phyloP scores from a whole-genome alignment of 2,329 filamentous ascomycete species.

The Cladobotryum mycophilum region DNA sequence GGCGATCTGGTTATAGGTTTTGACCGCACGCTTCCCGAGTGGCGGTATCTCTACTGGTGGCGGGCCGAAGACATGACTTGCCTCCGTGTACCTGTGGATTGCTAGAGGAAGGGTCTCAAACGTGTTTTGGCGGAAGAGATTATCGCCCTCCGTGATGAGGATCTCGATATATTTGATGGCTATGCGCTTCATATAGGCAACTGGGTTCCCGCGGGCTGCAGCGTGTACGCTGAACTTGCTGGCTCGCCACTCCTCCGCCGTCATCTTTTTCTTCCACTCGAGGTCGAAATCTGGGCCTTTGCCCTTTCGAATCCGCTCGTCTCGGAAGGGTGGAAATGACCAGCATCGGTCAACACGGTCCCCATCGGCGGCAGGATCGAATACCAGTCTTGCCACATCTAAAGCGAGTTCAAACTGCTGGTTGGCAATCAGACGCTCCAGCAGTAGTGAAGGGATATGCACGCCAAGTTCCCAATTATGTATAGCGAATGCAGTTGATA shows the following conservation, averaged over 20 bases:
- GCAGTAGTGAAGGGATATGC: background rate
- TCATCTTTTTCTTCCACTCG: background rate
- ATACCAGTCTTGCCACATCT: background rate
- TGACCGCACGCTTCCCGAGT: slow-evolving; percentile 4
- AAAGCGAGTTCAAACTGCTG: slow-evolving; percentile 6
- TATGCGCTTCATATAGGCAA: background rate
- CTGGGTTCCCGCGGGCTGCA: background rate
- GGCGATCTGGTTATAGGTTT: background rate
- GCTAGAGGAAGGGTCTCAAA: slow-evolving; percentile 10
- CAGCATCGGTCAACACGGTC: background rate
- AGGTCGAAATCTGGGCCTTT: background rate
- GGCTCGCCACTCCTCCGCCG: background rate
- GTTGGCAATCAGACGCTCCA: background rate
- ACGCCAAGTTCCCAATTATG: slow-evolving; percentile 7
- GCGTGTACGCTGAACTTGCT: background rate
- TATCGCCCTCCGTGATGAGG: slow-evolving; percentile 11
- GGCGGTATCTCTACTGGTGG: background rate
- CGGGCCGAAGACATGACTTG: slow-evolving; percentile 10
- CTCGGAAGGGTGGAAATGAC: slow-evolving; percentile 4
- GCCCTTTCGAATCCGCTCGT: background rate
- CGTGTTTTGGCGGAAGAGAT: slow-evolving; percentile 8
- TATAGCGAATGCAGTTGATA: background rate
- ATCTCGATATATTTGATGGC: slow-evolving; percentile 2
- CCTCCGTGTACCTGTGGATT: slow-evolving; percentile 12
- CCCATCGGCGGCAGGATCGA: slow-evolving; percentile 3